Evolutionary conservation across 2,329 filamentous ascomycete species (phyloP).

Genomic region (Fusarium nematophilum): DNA sequence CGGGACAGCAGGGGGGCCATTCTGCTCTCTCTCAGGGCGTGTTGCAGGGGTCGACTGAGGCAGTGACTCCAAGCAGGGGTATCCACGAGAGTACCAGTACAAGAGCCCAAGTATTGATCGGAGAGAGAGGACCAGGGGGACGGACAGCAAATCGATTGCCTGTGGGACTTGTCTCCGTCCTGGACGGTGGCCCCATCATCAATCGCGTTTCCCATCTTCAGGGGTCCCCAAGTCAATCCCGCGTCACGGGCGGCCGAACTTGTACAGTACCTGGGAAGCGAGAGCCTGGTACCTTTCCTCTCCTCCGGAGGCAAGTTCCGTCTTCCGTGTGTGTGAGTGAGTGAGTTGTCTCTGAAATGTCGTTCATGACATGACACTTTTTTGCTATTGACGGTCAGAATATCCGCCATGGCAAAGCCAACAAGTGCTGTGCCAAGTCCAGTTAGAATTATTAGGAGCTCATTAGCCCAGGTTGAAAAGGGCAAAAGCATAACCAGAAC

Average conservation of each 20-base stretch:
- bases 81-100: slow-evolving; percentile 18
- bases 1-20: background rate
- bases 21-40: slow-evolving; percentile 11
- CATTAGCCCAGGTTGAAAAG: background rate
- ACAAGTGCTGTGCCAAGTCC: background rate
- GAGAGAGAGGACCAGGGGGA: background rate
- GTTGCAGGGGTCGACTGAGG: slow-evolving; percentile 3
- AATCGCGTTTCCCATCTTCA: slow-evolving; percentile 18
- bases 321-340: slow-evolving; percentile 9
- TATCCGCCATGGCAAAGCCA: background rate
- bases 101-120: background rate
- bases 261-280: slow-evolving; percentile 7
- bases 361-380: slow-evolving; percentile 21
- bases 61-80: slow-evolving; percentile 6
- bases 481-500: too few relatives aligned
- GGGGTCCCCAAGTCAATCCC: slow-evolving; percentile 30
- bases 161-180: slow-evolving; percentile 12
- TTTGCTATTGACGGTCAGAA: background rate
- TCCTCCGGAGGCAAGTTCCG: background rate
- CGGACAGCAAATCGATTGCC: slow-evolving; percentile 6
- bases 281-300: slow-evolving; percentile 8
- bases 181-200: slow-evolving; percentile 22
- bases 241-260: slow-evolving; percentile 25
- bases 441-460: slow-evolving; percentile 7
- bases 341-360: slow-evolving; percentile 12